phyloP scores from a whole-genome alignment of 2,329 filamentous ascomycete genomes.

The Rhynchosporium graminicola region DNA sequence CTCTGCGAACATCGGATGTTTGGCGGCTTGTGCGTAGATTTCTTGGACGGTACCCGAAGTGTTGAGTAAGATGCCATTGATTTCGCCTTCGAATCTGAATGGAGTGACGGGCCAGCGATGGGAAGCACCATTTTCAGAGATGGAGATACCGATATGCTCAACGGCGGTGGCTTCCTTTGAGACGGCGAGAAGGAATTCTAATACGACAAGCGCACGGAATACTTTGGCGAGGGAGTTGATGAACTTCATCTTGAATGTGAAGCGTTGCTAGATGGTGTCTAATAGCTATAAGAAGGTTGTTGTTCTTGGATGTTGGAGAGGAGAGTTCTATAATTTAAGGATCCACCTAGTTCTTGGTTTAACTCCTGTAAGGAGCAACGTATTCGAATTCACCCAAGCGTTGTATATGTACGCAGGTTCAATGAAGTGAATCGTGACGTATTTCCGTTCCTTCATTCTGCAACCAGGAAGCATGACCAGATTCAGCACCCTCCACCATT shows the following conservation, averaged over 20 bases:
- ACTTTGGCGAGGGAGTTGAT: not conserved
- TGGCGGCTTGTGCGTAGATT: not conserved
- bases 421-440: no score
- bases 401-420: no score
- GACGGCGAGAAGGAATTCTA: not conserved
- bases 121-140: not conserved
- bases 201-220: not conserved
- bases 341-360: no score
- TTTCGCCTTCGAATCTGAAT: not conserved
- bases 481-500: no score
- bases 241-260: constrained; percentile 4
- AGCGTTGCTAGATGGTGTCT: no score
- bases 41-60: not conserved
- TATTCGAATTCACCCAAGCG: no score
- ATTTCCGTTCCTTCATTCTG: no score
- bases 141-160: not conserved
- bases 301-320: no score
- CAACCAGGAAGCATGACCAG: no score
- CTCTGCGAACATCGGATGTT: not conserved
- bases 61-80: not conserved
- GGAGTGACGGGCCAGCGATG: not conserved
- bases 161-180: not conserved
- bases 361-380: no score
- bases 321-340: no score
- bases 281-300: no score